A percentile compares a stretch with the other conserved stretches of the same genome.
Conservation (phyloP, 345 rosid genomes). For the Hypericum perforatum region DNA sequence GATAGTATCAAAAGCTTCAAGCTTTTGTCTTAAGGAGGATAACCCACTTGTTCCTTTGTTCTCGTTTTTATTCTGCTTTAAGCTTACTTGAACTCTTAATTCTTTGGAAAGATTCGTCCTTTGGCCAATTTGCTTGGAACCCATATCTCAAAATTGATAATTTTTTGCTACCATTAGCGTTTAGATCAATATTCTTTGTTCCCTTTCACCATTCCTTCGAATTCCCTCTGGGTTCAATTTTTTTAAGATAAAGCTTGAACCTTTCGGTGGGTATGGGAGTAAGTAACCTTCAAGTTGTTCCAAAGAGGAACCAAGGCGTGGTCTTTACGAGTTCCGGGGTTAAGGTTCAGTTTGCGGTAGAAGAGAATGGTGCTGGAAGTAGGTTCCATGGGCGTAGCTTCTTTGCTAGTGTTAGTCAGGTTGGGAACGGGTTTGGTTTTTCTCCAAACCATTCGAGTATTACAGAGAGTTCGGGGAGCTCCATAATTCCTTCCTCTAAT, state of each 20-base stretch:
- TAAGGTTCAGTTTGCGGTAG: constrained; percentile 8
- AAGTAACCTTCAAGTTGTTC: constrained; percentile 8
- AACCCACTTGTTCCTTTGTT: not conserved
- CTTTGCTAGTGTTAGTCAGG: constrained; percentile 20
- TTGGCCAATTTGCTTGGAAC: not conserved
- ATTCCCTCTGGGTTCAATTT: constrained; percentile 4
- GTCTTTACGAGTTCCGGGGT: constrained; percentile 16
- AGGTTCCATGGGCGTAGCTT: constrained; percentile 1
- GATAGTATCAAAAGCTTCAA: too few relatives aligned
- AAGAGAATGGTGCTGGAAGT: constrained; percentile 1
- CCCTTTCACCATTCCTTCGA: not conserved
- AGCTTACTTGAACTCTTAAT: constrained; percentile 7
- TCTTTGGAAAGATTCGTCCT: constrained; percentile 11
- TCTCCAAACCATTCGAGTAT: constrained; percentile 8
- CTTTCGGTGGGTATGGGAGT: constrained; percentile 8
- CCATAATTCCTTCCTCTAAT: constrained; percentile 1
- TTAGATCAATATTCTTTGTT: not conserved
- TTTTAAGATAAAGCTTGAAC: constrained; percentile 3
- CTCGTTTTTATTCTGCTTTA: not conserved
- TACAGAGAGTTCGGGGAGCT: constrained; percentile 6
- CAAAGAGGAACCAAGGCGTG: constrained; percentile 9
- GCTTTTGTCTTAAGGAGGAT: too few relatives aligned
- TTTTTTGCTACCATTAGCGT: constrained; percentile 8
- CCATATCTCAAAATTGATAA: constrained; percentile 1
- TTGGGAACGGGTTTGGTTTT: constrained; percentile 16